These are phyloP conservation scores for Paraconiothyrium sp. DNA, from an alignment of 2,329 filamentous ascomycete genomes.

Conservation along the genomic window DNA sequence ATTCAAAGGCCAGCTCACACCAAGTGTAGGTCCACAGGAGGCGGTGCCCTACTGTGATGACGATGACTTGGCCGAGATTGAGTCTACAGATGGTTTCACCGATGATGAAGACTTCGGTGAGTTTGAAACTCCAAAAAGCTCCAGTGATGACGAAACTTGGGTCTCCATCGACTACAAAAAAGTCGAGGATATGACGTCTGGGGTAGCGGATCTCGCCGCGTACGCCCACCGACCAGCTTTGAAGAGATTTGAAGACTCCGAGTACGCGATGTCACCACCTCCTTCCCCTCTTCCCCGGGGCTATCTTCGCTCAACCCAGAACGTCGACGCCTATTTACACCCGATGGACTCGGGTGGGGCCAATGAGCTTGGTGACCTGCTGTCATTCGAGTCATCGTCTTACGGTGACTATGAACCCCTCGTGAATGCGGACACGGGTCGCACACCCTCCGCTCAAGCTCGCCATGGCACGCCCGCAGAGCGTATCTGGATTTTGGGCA, in stretches of 20 bases:
- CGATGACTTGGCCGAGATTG: too few relatives aligned
- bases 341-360: not conserved
- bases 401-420: not conserved
- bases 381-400: not conserved
- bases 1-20: not conserved
- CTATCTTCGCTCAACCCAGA: slow-evolving; percentile 1
- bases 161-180: not conserved
- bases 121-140: not conserved
- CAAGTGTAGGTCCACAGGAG: not conserved
- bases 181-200: not conserved
- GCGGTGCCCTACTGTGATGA: too few relatives aligned
- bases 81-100: not conserved
- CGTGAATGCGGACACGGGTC: not conserved
- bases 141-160: slow-evolving; percentile 1
- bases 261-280: not conserved
- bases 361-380: not conserved
- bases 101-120: not conserved
- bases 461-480: not conserved
- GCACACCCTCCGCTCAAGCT: not conserved
- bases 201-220: not conserved
- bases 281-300: not conserved
- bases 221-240: not conserved
- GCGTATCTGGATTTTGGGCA: not conserved
- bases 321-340: not conserved
- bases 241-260: not conserved